Evolutionary conservation across 306 rosid genomes (phyloP).

Genomic region (Cotoneaster glaucophyllus): DNA sequence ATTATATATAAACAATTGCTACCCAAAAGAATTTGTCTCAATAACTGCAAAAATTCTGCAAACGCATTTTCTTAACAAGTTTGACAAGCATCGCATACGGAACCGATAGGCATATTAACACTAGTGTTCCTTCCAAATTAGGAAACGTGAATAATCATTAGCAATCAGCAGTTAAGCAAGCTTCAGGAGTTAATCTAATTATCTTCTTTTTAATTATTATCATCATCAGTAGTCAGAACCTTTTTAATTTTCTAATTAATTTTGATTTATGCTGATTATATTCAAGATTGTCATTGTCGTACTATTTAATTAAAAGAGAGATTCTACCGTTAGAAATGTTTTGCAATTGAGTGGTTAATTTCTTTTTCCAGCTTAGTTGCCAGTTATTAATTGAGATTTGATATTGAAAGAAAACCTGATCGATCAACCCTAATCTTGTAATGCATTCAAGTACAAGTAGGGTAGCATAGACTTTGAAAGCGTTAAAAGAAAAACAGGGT

Average conservation of each 20-base stretch:
- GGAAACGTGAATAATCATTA: constrained; percentile 6
- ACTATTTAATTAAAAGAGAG: not conserved
- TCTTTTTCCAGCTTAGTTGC: not conserved
- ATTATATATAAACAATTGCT: no score
- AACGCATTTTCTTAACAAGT: no score
- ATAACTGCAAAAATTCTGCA: no score
- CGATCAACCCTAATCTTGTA: not conserved
- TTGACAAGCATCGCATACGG: no score
- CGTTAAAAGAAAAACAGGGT: not conserved
- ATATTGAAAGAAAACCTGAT: not conserved
- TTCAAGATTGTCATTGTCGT: not conserved
- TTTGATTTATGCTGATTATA: not conserved
- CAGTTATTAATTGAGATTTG: not conserved
- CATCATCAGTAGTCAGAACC: not conserved
- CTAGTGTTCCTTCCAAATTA: constrained; percentile 1
- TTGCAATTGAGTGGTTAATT: not conserved
- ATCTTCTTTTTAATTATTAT: not conserved
- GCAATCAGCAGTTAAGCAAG: not conserved
- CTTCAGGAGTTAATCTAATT: not conserved
- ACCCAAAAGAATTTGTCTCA: no score
- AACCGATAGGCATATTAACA: no score
- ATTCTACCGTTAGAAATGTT: not conserved
- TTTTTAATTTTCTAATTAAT: not conserved
- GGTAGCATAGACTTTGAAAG: not conserved
- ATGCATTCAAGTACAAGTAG: not conserved